Percentiles rank a stretch among this genome's conserved stretches.
phyloP scores from a whole-genome alignment of 371 early-diverging fungal species.

The Rhizomucor miehei region DNA sequence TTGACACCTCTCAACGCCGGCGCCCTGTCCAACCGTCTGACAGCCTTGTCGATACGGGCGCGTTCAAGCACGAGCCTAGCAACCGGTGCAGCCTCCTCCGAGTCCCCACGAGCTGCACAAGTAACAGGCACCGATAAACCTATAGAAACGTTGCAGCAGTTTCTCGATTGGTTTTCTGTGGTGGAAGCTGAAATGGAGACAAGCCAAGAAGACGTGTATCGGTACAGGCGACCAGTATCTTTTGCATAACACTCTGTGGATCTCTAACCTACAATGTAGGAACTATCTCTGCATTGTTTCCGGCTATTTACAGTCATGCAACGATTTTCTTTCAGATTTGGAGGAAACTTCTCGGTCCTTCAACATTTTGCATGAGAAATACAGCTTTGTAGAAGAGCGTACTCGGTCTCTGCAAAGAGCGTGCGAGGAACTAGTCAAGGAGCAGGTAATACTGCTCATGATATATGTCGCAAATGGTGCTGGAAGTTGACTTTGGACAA shows the following conservation, averaged over 20 bases:
- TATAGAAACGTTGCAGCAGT: constrained; percentile 84
- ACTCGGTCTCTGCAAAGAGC: constrained; percentile 74
- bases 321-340: constrained; percentile 59
- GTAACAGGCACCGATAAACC: constrained; percentile 46
- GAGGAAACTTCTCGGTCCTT: constrained; percentile 52
- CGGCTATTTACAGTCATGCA: constrained; percentile 49
- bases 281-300: constrained; percentile 54
- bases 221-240: constrained; percentile 35
- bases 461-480: not conserved
- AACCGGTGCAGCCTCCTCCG: constrained; percentile 29
- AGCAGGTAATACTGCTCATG: constrained; percentile 45
- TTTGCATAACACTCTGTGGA: not conserved
- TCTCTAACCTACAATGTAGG: constrained; percentile 8
- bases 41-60: constrained; percentile 23
- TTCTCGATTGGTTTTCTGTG: constrained; percentile 85
- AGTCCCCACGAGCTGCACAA: constrained; percentile 24
- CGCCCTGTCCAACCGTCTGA: constrained; percentile 23
- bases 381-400: constrained; percentile 70
- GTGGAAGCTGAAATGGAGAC: constrained; percentile 80
- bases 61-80: constrained; percentile 47
- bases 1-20: constrained; percentile 25
- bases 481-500: not conserved
- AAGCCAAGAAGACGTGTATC: constrained; percentile 81
- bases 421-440: constrained; percentile 74
- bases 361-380: constrained; percentile 59